Base-by-base conservation (phyloP, 1,284 basidiomycete genomes). In the Pyrrhoderma lamaoense region DNA sequence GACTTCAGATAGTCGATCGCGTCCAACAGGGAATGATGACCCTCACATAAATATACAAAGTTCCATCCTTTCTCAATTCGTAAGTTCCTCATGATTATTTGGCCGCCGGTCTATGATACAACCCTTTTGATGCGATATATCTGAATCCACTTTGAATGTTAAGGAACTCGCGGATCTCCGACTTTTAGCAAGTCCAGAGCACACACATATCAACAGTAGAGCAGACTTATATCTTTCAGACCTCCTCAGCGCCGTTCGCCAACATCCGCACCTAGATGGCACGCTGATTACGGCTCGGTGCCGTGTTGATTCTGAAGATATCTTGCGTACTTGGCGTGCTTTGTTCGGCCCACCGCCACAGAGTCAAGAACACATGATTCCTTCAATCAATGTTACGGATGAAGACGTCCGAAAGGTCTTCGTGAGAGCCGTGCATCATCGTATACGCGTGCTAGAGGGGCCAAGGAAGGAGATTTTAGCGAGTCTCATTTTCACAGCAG, bases 321-420 rank as follows among this genome's bases (percentile, higher is more conserved):
- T 89, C 25, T 70, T 76, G 8, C 73, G 80, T 14, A 86, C 85
- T 2, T 73, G 72, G 49, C 71, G 84, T 16, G 74, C 89, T 2
- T 68, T 89, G 7, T 59, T 56, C 51, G 51, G 49, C n/a, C 59
- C 62, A 16, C 60, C 60, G 49, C 58, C 49, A 40, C 57, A 53
- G 47, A 57, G 51, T 8, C 38, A 40, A n/a, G n/a, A 16, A 16
- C 53, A 60, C 52, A 53, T 57, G 51, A 43, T 56, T 54, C 51
- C 61, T 51, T 56, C 58, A 47, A 64, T 84, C 58, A 81, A 85
- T 54, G 76, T 85, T 2, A 79, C 80, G 7, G 82, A 86, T 61
- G 80, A 80, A 53, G 82, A 88, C 58, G 70, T 86, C 56, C 82
- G 80, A 49, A 72, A 80, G 52, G 76, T 86, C 19, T 75, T 84